Evolutionary conservation across 768 basidiomycete species (phyloP).

Genomic region (Kwoniella botswanensis): DNA sequence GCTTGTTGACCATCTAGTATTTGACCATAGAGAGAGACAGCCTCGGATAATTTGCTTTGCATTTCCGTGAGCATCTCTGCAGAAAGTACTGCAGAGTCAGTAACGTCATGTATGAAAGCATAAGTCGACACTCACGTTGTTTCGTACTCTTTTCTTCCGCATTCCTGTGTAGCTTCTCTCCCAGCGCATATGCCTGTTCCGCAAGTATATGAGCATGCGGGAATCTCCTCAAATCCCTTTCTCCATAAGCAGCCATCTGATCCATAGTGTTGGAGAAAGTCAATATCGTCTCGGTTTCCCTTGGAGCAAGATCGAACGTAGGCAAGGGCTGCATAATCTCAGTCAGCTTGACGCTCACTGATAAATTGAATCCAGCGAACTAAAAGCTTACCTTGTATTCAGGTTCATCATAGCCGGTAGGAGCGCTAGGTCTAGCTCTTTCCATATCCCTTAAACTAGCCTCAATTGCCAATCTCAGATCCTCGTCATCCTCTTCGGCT

Average conservation of each 20-base stretch:
- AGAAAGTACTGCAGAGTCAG: no score
- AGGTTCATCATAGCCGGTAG: constrained; percentile 65
- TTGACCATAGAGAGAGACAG: constrained; percentile 88
- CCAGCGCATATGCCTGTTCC: constrained; percentile 75
- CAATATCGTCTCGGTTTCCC: constrained; percentile 83
- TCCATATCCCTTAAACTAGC: constrained; percentile 81
- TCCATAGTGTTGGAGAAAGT: constrained; percentile 91
- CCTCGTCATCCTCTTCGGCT: constrained; percentile 86
- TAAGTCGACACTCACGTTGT: constrained; percentile 67
- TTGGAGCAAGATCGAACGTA: constrained; percentile 76
- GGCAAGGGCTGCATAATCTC: constrained; percentile 64
- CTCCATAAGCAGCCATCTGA: constrained; percentile 77
- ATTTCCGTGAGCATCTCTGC: constrained; percentile 87
- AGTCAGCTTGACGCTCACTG: constrained; percentile 6
- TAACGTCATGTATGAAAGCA: no score
- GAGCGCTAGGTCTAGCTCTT: constrained; percentile 72
- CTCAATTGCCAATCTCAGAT: constrained; percentile 90
- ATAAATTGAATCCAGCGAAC: constrained; percentile 26
- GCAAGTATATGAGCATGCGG: constrained; percentile 83
- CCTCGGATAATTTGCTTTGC: constrained; percentile 91
- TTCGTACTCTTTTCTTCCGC: constrained; percentile 88
- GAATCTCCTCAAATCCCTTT: constrained; percentile 76
- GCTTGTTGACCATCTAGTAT: constrained; percentile 78
- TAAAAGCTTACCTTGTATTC: constrained; percentile 42
- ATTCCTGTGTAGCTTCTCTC: constrained; percentile 81